phyloP scores from a whole-genome alignment of 2,329 filamentous ascomycete genomes.

The Aspergillus pseudonomiae region DNA sequence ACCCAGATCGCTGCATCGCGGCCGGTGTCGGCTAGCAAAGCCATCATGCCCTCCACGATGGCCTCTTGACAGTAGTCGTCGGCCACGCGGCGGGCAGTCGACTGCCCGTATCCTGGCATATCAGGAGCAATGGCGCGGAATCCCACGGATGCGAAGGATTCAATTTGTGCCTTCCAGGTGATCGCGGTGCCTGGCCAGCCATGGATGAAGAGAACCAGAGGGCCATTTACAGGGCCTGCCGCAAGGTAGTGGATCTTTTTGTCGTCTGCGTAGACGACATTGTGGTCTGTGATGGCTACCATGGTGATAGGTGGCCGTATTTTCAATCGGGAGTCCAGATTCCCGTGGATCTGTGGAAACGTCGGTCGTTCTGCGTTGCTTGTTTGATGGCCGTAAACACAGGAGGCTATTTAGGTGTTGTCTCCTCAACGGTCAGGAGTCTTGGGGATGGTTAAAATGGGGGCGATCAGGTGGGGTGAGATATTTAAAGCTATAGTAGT shows the following conservation, averaged over 20 bases:
- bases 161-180: constrained; percentile 18
- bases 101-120: constrained; percentile 20
- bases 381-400: not conserved
- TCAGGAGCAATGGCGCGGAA: constrained; percentile 19
- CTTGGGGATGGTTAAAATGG: too few relatives aligned
- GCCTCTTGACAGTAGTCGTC: constrained; percentile 20
- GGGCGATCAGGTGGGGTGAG: not conserved
- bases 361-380: not conserved
- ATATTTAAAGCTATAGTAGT: not conserved
- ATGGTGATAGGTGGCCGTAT: not conserved
- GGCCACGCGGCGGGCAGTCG: constrained; percentile 16
- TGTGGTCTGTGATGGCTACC: constrained; percentile 4
- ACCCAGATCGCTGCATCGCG: constrained; percentile 27
- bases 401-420: not conserved
- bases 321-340: not conserved
- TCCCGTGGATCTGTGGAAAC: not conserved
- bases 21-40: constrained; percentile 18
- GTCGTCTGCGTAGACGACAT: constrained; percentile 11
- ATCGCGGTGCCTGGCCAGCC: constrained; percentile 42
- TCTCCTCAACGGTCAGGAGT: too few relatives aligned
- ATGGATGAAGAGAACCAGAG: constrained; percentile 35
- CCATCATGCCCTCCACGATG: constrained; percentile 19
- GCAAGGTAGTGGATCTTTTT: constrained; percentile 20
- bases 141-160: constrained; percentile 17
- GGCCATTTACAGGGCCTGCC: constrained; percentile 14